These are phyloP conservation scores for Yamadazyma sp. DNA, from an alignment of 805 yeast species.

Conservation along the genomic window DNA sequence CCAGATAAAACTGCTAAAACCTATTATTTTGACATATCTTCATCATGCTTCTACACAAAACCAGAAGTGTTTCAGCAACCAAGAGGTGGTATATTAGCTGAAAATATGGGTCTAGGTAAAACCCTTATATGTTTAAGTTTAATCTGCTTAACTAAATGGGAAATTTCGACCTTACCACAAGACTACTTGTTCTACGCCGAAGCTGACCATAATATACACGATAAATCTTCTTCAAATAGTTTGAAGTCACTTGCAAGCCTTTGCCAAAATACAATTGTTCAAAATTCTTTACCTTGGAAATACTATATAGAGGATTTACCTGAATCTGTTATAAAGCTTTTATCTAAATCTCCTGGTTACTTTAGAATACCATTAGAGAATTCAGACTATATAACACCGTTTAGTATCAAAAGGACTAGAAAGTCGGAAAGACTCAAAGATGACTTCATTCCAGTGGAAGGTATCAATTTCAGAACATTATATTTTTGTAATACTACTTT, in stretches of 20 bases:
- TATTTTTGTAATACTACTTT: slow-evolving; percentile 53
- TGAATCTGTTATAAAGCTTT: slow-evolving; percentile 28
- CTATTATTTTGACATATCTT: slow-evolving; percentile 37
- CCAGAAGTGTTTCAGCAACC: slow-evolving; percentile 49
- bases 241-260: slow-evolving; percentile 27
- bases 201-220: neutral
- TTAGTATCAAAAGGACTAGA: slow-evolving; percentile 18
- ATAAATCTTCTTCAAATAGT: neutral
- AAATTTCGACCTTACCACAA: slow-evolving; percentile 32
- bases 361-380: slow-evolving; percentile 33
- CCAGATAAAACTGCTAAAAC: slow-evolving; percentile 8
- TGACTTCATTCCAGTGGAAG: slow-evolving; percentile 16
- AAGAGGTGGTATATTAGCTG: slow-evolving; percentile 62
- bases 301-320: slow-evolving; percentile 45
- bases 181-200: slow-evolving; percentile 7
- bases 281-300: slow-evolving; percentile 59
- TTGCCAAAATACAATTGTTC: slow-evolving; percentile 42
- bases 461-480: slow-evolving; percentile 24
- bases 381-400: slow-evolving; percentile 18
- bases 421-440: slow-evolving; percentile 15
- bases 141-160: slow-evolving; percentile 53
- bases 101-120: slow-evolving; percentile 68
- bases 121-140: slow-evolving; percentile 58
- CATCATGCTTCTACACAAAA: slow-evolving; percentile 21
- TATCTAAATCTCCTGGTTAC: slow-evolving; percentile 42